phyloP scores from a whole-genome alignment of 371 early-diverging fungal species.

The Globomyces sp. region DNA sequence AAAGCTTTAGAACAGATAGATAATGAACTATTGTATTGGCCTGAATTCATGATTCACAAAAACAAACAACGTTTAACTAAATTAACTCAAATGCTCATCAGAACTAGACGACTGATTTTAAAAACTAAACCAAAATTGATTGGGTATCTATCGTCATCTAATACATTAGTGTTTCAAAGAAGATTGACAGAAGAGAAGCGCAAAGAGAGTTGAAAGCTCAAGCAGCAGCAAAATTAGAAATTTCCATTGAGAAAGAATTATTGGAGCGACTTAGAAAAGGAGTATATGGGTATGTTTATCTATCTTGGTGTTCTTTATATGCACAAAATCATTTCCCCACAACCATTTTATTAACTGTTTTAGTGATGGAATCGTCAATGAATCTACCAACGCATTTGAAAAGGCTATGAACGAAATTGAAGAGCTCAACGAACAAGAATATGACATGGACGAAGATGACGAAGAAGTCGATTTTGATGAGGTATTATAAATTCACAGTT shows the following conservation, averaged over 20 bases:
- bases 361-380: conserved; percentile 85
- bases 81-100: conserved; percentile 94
- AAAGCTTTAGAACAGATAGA: conserved; percentile 93
- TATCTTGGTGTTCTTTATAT: too few species aligned
- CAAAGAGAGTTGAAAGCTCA: conserved; percentile 92
- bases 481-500: conserved; percentile 24
- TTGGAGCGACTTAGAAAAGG: conserved; percentile 93
- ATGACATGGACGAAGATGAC: conserved; percentile 32
- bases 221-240: conserved; percentile 91
- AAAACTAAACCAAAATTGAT: conserved; percentile 83
- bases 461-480: conserved; percentile 41
- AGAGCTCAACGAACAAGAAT: conserved; percentile 45
- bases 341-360: conserved; percentile 60
- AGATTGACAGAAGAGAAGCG: conserved; percentile 89
- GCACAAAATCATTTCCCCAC: too few species aligned
- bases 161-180: conserved; percentile 71
- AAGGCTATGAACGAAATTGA: conserved; percentile 74
- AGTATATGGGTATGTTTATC: conserved; percentile 47
- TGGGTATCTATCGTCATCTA: conserved; percentile 29
- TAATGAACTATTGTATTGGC: conserved; percentile 91
- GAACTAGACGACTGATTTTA: conserved; percentile 88
- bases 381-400: conserved; percentile 68
- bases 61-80: conserved; percentile 98
- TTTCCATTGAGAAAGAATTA: conserved; percentile 96
- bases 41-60: conserved; percentile 88